phyloP scores from a whole-genome alignment of 2,329 filamentous ascomycete species.

The Colletotrichum tanaceti region DNA sequence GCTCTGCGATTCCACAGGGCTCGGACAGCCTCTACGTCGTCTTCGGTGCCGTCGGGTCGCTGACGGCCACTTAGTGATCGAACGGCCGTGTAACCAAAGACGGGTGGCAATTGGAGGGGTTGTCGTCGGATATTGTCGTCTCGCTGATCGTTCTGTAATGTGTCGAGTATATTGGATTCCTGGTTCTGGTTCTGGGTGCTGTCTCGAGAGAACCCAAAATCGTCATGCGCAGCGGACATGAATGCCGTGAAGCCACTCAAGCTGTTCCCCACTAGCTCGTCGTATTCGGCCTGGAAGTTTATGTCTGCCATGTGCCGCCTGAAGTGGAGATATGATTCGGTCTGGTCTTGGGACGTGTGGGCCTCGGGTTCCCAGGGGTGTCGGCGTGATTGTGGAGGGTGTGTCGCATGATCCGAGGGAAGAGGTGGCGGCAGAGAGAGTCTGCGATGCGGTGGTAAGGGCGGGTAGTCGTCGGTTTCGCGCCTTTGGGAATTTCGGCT shows the following conservation, averaged over 20 bases:
- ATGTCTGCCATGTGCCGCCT: constrained; percentile 38
- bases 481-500: constrained; percentile 46
- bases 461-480: constrained; percentile 49
- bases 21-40: constrained; percentile 40
- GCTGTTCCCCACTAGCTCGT: constrained; percentile 38
- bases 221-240: constrained; percentile 30
- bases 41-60: constrained; percentile 30
- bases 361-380: constrained; percentile 29
- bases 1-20: constrained; percentile 39
- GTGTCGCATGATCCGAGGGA: constrained; percentile 14
- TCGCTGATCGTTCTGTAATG: constrained; percentile 35
- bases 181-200: constrained; percentile 13
- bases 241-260: constrained; percentile 32
- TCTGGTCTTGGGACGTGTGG: constrained; percentile 19
- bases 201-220: constrained; percentile 17
- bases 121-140: constrained; percentile 25
- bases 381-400: constrained; percentile 26
- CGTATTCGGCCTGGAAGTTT: constrained; percentile 40
- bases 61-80: constrained; percentile 32
- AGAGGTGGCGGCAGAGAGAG: constrained; percentile 48
- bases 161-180: constrained; percentile 16
- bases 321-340: constrained; percentile 19
- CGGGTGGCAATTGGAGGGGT: constrained; percentile 27
- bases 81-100: constrained; percentile 22
- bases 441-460: constrained; percentile 47